Evolutionary conservation across 2,329 filamentous ascomycete species (phyloP).

Genomic region (Epicoccum nigrum): DNA sequence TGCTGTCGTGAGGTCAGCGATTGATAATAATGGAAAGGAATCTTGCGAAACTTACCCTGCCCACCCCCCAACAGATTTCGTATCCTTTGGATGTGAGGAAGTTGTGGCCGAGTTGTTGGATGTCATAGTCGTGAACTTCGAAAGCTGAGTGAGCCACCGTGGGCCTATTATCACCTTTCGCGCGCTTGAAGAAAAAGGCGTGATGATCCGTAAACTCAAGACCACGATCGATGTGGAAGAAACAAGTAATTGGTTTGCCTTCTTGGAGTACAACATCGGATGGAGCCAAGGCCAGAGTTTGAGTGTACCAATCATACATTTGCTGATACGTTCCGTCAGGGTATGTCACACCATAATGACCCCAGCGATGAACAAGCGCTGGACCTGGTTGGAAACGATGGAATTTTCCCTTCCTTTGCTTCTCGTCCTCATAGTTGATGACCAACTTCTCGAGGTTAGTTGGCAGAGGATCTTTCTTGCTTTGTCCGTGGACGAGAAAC

Average conservation of each 20-base stretch:
- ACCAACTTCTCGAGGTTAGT: constrained; percentile 57
- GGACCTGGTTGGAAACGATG: constrained; percentile 56
- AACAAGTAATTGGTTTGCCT: constrained; percentile 42
- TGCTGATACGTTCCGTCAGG: constrained; percentile 29
- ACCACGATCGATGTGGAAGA: constrained; percentile 58
- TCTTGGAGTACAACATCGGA: constrained; percentile 45
- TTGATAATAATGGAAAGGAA: not conserved
- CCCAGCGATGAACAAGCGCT: constrained; percentile 52
- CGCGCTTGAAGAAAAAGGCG: constrained; percentile 25
- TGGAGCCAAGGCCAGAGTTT: constrained; percentile 49
- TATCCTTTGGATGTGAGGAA: constrained; percentile 66
- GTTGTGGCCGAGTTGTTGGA: constrained; percentile 69
- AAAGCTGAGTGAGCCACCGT: constrained; percentile 69
- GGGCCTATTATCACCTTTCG: constrained; percentile 1
- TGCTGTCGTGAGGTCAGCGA: constrained; percentile 45
- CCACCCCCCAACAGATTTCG: constrained; percentile 69
- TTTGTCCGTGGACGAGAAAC: constrained; percentile 61
- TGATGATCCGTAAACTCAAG: constrained; percentile 42
- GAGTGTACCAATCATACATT: constrained; percentile 47
- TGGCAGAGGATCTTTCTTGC: not conserved
- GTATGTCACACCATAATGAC: constrained; percentile 48
- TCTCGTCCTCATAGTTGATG: constrained; percentile 43
- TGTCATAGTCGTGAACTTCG: constrained; percentile 71
- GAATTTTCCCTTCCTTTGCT: constrained; percentile 53
- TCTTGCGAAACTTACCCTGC: constrained; percentile 30